Conservation (phyloP, 306 rosid genomes). For the Lotus japonicus region DNA sequence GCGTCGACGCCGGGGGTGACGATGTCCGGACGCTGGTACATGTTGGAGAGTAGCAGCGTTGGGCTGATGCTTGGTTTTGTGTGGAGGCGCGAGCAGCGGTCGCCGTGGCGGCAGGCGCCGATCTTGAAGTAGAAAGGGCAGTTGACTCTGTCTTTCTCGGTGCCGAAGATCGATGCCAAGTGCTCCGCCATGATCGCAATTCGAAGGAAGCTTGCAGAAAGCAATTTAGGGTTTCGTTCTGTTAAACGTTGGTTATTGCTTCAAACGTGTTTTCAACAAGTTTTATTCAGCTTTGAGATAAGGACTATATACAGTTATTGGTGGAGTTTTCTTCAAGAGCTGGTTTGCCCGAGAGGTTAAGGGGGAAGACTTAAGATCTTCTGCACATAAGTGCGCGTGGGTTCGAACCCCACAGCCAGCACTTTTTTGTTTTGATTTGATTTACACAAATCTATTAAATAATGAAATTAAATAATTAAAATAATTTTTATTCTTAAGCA, state of each 20-base stretch:
- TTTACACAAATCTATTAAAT: no score
- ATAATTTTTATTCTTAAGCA: no score
- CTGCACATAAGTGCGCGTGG: conserved; percentile 72
- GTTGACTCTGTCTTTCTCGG: conserved; percentile 63
- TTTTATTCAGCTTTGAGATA: no score
- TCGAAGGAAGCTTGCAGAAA: no score
- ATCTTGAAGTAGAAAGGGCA: conserved; percentile 68
- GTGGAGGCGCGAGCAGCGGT: conserved; percentile 55
- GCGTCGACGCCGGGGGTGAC: conserved; percentile 58
- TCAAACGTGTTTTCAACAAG: no score
- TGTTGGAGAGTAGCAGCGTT: conserved; percentile 48
- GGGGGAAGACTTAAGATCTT: conserved; percentile 69
- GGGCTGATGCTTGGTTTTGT: conserved; percentile 66
- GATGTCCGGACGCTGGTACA: conserved; percentile 69
- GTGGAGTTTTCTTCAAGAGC: no score
- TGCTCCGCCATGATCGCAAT: conserved; percentile 48
- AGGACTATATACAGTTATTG: no score
- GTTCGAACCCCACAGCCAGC: conserved; percentile 83
- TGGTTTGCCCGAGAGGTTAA: conserved; percentile 75
- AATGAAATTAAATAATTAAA: no score
- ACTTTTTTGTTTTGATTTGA: no score
- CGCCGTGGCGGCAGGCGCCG: conserved; percentile 68
- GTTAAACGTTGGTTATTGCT: no score
- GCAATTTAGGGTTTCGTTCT: no score
- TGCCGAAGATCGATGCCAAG: conserved; percentile 60